phyloP scores from a whole-genome alignment of 192 early-diverging fungal species.

The Coemansia umbellata region DNA sequence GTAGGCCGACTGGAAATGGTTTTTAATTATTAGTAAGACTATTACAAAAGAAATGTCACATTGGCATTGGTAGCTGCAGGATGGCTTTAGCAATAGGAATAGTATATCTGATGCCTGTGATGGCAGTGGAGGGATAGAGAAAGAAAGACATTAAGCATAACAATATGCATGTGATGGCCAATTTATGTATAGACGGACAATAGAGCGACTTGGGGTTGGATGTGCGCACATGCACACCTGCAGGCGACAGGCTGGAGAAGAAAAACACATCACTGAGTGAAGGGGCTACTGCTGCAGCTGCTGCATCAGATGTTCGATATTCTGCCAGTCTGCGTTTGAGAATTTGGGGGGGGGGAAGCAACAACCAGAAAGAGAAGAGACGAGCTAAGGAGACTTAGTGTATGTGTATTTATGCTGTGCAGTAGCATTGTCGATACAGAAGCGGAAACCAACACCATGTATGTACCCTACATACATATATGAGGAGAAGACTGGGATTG shows the following conservation, averaged over 20 bases:
- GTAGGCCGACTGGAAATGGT: no score
- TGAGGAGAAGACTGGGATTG: no score
- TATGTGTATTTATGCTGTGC: constrained; percentile 18
- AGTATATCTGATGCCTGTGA: neutral
- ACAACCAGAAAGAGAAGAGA: neutral
- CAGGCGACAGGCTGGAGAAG: neutral
- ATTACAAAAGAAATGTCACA: neutral
- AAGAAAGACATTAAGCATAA: no score
- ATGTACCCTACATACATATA: neutral
- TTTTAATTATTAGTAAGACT: no score
- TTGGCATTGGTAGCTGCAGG: no score
- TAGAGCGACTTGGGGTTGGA: neutral
- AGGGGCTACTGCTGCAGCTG: no score
- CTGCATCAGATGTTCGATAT: no score
- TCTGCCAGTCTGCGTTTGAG: no score
- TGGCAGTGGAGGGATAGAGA: neutral
- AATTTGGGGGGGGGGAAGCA: no score
- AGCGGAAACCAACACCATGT: neutral
- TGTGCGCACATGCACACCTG: neutral
- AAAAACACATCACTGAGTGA: neutral
- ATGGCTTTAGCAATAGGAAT: neutral
- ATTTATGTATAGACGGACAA: neutral
- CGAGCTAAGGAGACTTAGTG: constrained; percentile 13
- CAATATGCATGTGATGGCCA: neutral
- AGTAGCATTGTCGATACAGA: constrained; percentile 6